These are phyloP conservation scores for Sporothrix brunneoviolacea DNA, from an alignment of 2,329 filamentous ascomycete species.

Conservation along the genomic window DNA sequence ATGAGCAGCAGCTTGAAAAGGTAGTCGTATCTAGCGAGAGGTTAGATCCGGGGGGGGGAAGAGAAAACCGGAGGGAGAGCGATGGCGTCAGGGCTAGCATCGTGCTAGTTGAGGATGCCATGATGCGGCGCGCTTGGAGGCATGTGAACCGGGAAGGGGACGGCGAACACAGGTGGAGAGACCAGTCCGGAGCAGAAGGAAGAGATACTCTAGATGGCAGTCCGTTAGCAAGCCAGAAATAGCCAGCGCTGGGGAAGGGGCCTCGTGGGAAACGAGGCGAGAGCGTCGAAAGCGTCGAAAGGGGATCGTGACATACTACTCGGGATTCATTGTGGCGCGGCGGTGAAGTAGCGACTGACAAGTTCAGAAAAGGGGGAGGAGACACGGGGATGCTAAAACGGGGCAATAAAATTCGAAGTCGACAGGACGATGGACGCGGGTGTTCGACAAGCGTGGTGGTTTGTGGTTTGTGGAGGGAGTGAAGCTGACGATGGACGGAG, in stretches of 20 bases:
- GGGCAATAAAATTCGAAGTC: too few species aligned
- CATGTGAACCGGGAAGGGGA: too few species aligned
- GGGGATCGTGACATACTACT: constrained; percentile 58
- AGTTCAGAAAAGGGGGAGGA: background rate
- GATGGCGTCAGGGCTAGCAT: too few species aligned
- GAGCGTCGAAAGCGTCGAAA: background rate
- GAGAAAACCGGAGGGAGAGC: too few species aligned
- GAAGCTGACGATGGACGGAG: background rate
- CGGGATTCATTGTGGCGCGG: constrained; percentile 71
- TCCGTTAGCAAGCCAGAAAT: background rate
- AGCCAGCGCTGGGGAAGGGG: background rate
- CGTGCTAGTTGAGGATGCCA: too few species aligned
- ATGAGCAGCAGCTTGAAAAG: constrained; percentile 99
- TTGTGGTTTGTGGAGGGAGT: background rate
- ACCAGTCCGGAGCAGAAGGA: background rate
- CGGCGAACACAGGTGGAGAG: background rate
- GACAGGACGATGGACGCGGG: too few species aligned
- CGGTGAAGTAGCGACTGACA: constrained; percentile 13
- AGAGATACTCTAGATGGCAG: constrained; percentile 8
- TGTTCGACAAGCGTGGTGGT: too few species aligned
- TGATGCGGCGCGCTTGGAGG: too few species aligned
- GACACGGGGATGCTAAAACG: background rate
- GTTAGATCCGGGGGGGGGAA: background rate
- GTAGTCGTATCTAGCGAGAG: constrained; percentile 90
- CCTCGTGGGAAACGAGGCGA: background rate